Percentiles rank a stretch among this genome's conserved stretches.
phyloP scores from a whole-genome alignment of 129 eudicot genomes.

The Lonicera japonica region DNA sequence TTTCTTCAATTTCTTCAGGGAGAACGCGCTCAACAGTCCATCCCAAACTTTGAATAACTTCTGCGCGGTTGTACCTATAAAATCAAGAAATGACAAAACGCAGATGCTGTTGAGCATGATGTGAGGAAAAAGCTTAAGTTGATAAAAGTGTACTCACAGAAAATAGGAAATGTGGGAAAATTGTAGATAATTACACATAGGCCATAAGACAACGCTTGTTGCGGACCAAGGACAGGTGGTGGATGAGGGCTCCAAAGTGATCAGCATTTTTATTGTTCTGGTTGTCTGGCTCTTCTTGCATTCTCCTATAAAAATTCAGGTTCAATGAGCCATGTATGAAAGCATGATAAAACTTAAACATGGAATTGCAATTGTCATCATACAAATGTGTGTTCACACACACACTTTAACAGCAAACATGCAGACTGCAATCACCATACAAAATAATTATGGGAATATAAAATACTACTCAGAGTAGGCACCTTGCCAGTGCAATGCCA shows the following conservation, averaged over 20 bases:
- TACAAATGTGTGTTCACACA: no score
- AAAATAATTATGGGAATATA: no score
- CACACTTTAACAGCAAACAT: no score
- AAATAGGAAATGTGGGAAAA: neutral
- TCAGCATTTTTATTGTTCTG: slow-evolving; percentile 61
- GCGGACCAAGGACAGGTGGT: slow-evolving; percentile 87
- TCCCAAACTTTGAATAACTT: slow-evolving; percentile 61
- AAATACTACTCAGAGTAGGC: no score
- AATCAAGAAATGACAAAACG: slow-evolving; percentile 12
- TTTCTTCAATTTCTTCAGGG: slow-evolving; percentile 72
- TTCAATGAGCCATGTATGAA: neutral
- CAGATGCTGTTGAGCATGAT: slow-evolving; percentile 1
- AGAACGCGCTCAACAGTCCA: slow-evolving; percentile 69
- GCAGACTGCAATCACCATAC: no score
- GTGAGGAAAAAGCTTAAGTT: neutral
- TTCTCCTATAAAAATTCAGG: slow-evolving; percentile 32
- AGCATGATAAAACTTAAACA: no score
- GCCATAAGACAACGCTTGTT: slow-evolving; percentile 99
- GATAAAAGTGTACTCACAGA: neutral
- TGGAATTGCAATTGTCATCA: no score
- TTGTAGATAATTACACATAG: slow-evolving; percentile 50
- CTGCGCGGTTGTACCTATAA: slow-evolving; percentile 80
- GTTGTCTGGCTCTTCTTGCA: slow-evolving; percentile 58
- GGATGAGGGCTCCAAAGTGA: slow-evolving; percentile 84
- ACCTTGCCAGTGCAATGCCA: no score